Base-by-base conservation (phyloP, 2,329 filamentous ascomycete species). In the Epichloe bromicola region DNA sequence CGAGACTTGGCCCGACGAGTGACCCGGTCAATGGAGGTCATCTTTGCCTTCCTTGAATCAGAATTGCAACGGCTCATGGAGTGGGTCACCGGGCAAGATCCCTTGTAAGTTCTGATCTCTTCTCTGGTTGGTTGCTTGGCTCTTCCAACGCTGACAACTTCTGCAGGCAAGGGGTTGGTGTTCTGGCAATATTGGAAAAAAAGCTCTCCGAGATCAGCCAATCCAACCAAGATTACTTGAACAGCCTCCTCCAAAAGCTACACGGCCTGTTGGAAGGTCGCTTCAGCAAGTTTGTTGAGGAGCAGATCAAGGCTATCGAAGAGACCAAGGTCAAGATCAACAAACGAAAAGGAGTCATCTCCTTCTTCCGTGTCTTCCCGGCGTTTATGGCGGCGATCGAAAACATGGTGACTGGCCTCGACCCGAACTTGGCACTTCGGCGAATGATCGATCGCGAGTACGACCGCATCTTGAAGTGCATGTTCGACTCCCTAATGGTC, bases 291-390 rank as follows among this genome's bases (percentile, higher is more conserved):
- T 96, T 97, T 60, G 82, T 97, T 8, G 91, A 97, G 58, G 88
- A 95, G 56, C 93, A 98, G 65, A 86, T 97, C 53, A 86, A 88
- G 26, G 90, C 89, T 5, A 95, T 97, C 56, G 93, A 97, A 68
- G 93, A 97, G 55, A 97, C 90, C 39, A 97, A 97, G 69, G 91
- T 98, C 66, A 96, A 96, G 73, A 89, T 96, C 69, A 96, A 95
- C 74, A 97, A 97, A 74, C 85, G 93, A 58, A 96, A 94, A 70
- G 91, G 93, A 11, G 88, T 98, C 51, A 96, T 97, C 60, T 83
- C 84, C 15, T 97, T 97, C 67, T 91, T 97, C 73, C 86, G 88
- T 56, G 85, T 91, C 40, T 97, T 97, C 73, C 93, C 91, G 0
- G 74, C 83, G 53, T 96, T 96, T 68, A 83, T 83, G n/a, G 69